Percentiles rank a stretch among this genome's conserved stretches.
Evolutionary conservation across 192 early-diverging fungal species (phyloP).

Genomic region (Umbelopsis ramanniana): DNA sequence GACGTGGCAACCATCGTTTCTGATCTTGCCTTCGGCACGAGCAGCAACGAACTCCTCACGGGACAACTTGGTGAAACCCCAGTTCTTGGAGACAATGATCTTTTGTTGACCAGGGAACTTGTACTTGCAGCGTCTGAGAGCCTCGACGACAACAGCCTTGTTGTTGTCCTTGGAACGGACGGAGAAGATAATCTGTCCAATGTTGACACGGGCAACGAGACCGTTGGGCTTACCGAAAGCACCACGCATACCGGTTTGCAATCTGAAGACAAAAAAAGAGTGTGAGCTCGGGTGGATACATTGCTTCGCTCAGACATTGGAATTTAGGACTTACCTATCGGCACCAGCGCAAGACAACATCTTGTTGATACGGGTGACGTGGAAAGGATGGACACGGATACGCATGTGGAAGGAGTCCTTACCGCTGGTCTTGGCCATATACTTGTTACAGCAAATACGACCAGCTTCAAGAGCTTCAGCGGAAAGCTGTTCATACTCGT

Average conservation of each 20-base stretch:
- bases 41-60: constrained; percentile 87
- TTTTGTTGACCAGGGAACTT: constrained; percentile 99
- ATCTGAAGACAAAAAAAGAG: constrained; percentile 44
- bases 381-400: constrained; percentile 98
- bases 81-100: constrained; percentile 99
- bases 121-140: constrained; percentile 93
- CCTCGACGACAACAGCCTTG: constrained; percentile 91
- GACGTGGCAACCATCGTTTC: constrained; percentile 94
- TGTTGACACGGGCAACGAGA: constrained; percentile 95
- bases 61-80: constrained; percentile 99
- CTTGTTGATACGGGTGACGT: constrained; percentile 99
- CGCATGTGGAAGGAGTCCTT: constrained; percentile 99
- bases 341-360: constrained; percentile 99
- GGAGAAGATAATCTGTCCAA: constrained; percentile 97
- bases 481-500: constrained; percentile 98
- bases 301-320: not conserved
- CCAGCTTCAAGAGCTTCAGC: constrained; percentile 98
- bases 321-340: constrained; percentile 65
- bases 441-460: constrained; percentile 98
- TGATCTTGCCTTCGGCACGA: constrained; percentile 76
- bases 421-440: constrained; percentile 94
- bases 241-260: constrained; percentile 99
- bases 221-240: constrained; percentile 98
- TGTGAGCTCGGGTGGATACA: not conserved
- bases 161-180: constrained; percentile 94